Percentiles rank a stretch among this genome's conserved stretches.
Conservation (phyloP, 495 filamentous ascomycete genomes). For the Margaritispora aquatica region DNA sequence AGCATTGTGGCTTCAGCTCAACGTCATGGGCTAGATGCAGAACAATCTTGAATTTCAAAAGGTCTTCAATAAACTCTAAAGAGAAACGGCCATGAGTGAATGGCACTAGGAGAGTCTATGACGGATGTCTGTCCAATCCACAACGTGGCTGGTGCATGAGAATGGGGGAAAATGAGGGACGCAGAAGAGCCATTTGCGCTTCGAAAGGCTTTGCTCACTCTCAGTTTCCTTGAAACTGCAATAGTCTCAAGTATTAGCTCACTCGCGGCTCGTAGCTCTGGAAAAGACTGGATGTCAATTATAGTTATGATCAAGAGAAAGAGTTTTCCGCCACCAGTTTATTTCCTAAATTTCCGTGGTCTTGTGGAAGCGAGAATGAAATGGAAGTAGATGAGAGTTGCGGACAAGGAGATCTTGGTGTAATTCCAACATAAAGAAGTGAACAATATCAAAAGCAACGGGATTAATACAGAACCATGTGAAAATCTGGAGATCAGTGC, state of each 20-base stretch:
- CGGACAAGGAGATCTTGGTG: no score
- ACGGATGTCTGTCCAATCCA: not conserved
- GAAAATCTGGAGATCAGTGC: not conserved
- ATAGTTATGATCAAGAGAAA: no score
- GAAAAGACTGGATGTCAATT: no score
- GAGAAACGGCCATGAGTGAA: not conserved
- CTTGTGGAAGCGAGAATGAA: no score
- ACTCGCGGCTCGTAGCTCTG: constrained; percentile 3
- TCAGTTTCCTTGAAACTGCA: not conserved
- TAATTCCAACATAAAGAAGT: no score
- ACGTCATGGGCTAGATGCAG: not conserved
- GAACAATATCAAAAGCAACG: not conserved
- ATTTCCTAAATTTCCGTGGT: no score
- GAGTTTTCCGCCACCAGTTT: no score
- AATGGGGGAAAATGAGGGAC: not conserved
- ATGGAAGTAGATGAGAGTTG: no score
- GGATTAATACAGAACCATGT: not conserved
- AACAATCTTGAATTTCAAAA: not conserved
- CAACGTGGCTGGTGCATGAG: not conserved
- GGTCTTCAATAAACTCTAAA: not conserved
- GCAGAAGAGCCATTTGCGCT: not conserved
- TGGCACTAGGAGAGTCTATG: not conserved
- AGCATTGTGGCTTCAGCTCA: not conserved
- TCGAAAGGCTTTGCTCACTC: not conserved
- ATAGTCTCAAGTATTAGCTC: not conserved